Evolutionary conservation across 139 green algal genomes (phyloP).

Genomic region (Pleodorina starrii): DNA sequence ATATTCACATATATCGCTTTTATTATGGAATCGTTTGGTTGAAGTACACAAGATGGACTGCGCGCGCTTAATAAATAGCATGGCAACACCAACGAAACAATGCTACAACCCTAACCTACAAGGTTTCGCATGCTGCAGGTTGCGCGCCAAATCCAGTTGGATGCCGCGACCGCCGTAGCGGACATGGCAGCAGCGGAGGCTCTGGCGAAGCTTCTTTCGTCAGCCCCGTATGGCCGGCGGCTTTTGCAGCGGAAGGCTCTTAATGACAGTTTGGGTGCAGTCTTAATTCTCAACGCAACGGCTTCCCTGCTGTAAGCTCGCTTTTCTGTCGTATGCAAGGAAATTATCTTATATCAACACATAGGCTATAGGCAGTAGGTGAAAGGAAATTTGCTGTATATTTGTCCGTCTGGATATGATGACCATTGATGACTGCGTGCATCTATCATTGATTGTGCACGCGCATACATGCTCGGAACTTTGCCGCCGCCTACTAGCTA

Average conservation of each 20-base stretch:
- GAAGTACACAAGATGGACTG: neutral
- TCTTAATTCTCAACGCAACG: neutral
- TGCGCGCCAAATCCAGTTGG: neutral
- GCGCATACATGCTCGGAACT: too few relatives aligned
- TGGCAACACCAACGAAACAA: neutral
- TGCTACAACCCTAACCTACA: neutral
- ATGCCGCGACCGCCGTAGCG: neutral
- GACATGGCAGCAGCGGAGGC: neutral
- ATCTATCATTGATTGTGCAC: too few relatives aligned
- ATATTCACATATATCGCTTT: neutral
- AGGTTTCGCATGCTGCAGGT: neutral
- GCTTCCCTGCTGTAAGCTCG: neutral
- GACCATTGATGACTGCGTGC: too few relatives aligned
- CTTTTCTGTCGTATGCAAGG: too few relatives aligned
- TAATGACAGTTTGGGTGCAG: neutral
- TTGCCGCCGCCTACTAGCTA: too few relatives aligned
- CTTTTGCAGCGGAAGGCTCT: slow-evolving; percentile 24
- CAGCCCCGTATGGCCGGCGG: neutral
- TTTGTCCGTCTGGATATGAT: too few relatives aligned
- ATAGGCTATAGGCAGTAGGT: too few relatives aligned
- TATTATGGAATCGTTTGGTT: neutral
- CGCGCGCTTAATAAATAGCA: neutral
- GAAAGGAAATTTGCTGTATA: too few relatives aligned
- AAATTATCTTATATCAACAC: too few relatives aligned
- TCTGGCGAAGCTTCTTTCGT: neutral